These are phyloP conservation scores for Aureobasidium sp. DNA, from an alignment of 2,329 filamentous ascomycete genomes.

Conservation along the genomic window DNA sequence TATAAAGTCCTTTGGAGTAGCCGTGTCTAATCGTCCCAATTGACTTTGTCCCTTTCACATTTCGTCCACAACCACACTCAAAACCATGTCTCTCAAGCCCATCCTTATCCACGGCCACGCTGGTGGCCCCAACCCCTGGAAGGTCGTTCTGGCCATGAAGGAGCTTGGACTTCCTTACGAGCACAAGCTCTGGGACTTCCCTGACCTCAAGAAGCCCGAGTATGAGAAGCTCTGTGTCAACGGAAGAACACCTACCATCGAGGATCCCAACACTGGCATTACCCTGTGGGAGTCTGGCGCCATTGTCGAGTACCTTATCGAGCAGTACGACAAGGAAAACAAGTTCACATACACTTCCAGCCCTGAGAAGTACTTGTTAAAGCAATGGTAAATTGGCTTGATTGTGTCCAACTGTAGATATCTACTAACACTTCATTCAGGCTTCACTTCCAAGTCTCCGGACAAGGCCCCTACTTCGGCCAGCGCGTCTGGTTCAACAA, in stretches of 20 bases:
- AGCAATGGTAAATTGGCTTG: slow-evolving; percentile 30
- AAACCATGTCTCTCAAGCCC: slow-evolving; percentile 18
- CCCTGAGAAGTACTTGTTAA: slow-evolving; percentile 30
- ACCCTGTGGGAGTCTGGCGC: slow-evolving; percentile 33
- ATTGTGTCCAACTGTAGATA: not conserved
- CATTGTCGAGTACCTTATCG: slow-evolving; percentile 28
- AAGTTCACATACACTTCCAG: slow-evolving; percentile 36
- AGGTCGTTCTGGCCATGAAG: slow-evolving; percentile 37
- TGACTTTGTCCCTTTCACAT: not conserved
- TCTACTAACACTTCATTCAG: not conserved
- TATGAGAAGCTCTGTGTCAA: slow-evolving; percentile 38
- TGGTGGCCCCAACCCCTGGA: slow-evolving; percentile 11
- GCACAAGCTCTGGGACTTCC: slow-evolving; percentile 29
- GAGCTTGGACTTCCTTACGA: slow-evolving; percentile 39
- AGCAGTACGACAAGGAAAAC: slow-evolving; percentile 38
- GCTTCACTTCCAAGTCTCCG: slow-evolving; percentile 35
- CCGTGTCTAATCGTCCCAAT: not conserved
- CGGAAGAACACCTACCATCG: slow-evolving; percentile 38
- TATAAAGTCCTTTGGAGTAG: not conserved
- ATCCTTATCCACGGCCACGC: slow-evolving; percentile 17
- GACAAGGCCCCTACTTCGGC: slow-evolving; percentile 42
- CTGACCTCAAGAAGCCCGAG: slow-evolving; percentile 33
- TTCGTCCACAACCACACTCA: not conserved
- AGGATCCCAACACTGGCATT: slow-evolving; percentile 40
- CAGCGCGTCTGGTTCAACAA: slow-evolving; percentile 34